Evolutionary conservation across 2,329 filamentous ascomycete species (phyloP).

Genomic region (Exserohilum turcica): DNA sequence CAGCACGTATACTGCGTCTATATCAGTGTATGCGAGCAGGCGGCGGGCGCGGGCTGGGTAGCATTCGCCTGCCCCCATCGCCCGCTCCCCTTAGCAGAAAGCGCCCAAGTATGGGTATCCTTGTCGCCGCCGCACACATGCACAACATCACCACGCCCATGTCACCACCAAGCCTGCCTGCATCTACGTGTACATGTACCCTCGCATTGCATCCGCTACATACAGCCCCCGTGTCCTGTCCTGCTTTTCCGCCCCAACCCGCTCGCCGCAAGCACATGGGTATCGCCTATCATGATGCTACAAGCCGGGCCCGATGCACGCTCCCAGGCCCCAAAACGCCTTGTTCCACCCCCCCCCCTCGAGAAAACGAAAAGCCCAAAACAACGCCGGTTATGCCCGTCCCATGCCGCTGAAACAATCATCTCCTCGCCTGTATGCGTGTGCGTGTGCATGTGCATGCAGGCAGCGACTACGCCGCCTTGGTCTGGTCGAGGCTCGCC

Average conservation of each 20-base stretch:
- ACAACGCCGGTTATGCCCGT: slow-evolving; percentile 45
- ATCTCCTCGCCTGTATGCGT: no score
- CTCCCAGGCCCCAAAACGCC: slow-evolving; percentile 35
- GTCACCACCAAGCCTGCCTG: no score
- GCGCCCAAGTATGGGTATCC: slow-evolving; percentile 14
- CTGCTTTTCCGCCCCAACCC: no score
- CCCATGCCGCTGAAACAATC: slow-evolving; percentile 42
- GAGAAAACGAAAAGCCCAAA: slow-evolving; percentile 25
- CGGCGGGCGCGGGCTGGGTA: background rate
- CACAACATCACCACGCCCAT: no score
- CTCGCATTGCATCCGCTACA: no score
- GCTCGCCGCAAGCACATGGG: slow-evolving; percentile 28
- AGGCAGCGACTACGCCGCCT: slow-evolving; percentile 33
- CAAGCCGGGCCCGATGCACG: slow-evolving; percentile 11
- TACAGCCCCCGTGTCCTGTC: no score
- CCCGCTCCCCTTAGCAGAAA: slow-evolving; percentile 2
- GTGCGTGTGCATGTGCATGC: no score
- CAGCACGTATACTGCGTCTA: no score
- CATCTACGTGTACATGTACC: no score
- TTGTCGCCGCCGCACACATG: background rate
- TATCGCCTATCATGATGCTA: slow-evolving; percentile 31
- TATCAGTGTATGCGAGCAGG: background rate
- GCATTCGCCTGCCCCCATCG: slow-evolving; percentile 2
- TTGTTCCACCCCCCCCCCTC: slow-evolving; percentile 4
- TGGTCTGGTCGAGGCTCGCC: slow-evolving; percentile 46